These are phyloP conservation scores for Coniochaeta pulveracea DNA, from an alignment of 2,329 filamentous ascomycete genomes.

Conservation along the genomic window DNA sequence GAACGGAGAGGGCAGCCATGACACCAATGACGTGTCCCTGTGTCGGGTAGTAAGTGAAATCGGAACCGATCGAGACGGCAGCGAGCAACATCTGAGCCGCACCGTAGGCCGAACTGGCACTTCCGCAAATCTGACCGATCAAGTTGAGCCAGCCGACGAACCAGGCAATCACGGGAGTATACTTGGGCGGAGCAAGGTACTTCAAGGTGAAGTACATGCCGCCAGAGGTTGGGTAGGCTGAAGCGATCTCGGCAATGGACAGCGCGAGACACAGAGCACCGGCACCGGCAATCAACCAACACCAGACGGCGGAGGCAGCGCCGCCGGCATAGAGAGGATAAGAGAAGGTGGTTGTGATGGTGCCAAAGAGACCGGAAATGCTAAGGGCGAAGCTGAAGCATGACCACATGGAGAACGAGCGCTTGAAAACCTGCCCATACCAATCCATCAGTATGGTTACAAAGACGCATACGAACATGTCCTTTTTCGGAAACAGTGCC, in stretches of 20 bases:
- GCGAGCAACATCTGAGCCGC: constrained; percentile 40
- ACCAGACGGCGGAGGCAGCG: constrained; percentile 42
- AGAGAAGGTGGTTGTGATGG: constrained; percentile 41
- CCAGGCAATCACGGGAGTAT: constrained; percentile 38
- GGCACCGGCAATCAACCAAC: constrained; percentile 43
- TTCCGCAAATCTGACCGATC: constrained; percentile 36
- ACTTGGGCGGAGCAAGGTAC: constrained; percentile 33
- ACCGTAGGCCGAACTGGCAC: constrained; percentile 43
- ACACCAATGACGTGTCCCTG: constrained; percentile 33
- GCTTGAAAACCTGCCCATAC: constrained; percentile 40
- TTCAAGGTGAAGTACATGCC: constrained; percentile 43
- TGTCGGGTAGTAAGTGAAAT: constrained; percentile 31
- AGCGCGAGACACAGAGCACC: constrained; percentile 44
- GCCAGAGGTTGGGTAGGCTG: constrained; percentile 44
- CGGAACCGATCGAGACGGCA: constrained; percentile 34
- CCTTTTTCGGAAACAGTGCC: no score
- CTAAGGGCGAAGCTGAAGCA: constrained; percentile 47
- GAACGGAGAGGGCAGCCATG: constrained; percentile 38
- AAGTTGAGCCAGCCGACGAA: constrained; percentile 33
- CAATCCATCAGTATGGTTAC: no score
- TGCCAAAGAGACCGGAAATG: constrained; percentile 43
- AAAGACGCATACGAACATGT: no score
- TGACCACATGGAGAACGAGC: constrained; percentile 47
- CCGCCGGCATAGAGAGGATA: constrained; percentile 42
- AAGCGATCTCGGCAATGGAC: constrained; percentile 45